A percentile compares a stretch with the other conserved stretches of the same genome.
Evolutionary conservation across 2,329 filamentous ascomycete species (phyloP).

Genomic region (Parastagonospora nodorum): DNA sequence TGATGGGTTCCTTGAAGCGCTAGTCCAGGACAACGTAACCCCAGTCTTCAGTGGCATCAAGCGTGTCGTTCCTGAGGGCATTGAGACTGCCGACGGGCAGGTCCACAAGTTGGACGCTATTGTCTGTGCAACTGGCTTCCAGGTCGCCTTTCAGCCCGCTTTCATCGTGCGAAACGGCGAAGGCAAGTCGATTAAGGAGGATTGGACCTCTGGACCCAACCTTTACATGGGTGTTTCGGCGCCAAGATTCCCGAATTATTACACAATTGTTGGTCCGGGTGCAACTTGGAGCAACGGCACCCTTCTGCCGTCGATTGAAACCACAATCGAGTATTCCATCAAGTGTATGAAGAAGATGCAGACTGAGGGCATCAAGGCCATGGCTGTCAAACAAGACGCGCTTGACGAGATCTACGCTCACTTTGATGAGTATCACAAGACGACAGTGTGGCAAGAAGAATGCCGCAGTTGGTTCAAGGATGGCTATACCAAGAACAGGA

Average conservation of each 20-base stretch:
- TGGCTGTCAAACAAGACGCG: slow-evolving; percentile 38
- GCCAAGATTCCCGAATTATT: slow-evolving; percentile 53
- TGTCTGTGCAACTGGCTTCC: slow-evolving; percentile 41
- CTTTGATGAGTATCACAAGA: slow-evolving; percentile 37
- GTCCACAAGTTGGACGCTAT: slow-evolving; percentile 40
- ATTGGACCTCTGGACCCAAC: slow-evolving; percentile 48
- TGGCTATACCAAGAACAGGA: slow-evolving; percentile 39
- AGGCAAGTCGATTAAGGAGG: slow-evolving; percentile 44
- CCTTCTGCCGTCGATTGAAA: slow-evolving; percentile 52
- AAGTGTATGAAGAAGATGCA: slow-evolving; percentile 43
- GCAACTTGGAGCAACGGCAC: slow-evolving; percentile 54
- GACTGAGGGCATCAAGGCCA: slow-evolving; percentile 36
- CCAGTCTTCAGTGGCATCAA: slow-evolving; percentile 35
- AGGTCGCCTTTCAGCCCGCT: slow-evolving; percentile 48
- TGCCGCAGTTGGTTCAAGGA: slow-evolving; percentile 45
- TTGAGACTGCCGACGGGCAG: slow-evolving; percentile 34
- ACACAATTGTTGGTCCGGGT: slow-evolving; percentile 49
- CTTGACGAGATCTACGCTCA: slow-evolving; percentile 38
- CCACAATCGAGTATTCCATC: slow-evolving; percentile 42
- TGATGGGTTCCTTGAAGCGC: slow-evolving; percentile 40
- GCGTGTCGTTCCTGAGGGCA: slow-evolving; percentile 44
- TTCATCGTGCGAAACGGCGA: slow-evolving; percentile 51
- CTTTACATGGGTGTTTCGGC: slow-evolving; percentile 51
- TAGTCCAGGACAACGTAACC: slow-evolving; percentile 36
- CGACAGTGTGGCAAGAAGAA: slow-evolving; percentile 40